Percentiles rank a stretch among this genome's conserved stretches.
These are phyloP conservation scores for Dothistroma pini DNA, from an alignment of 2,329 filamentous ascomycete species.

Conservation along the genomic window DNA sequence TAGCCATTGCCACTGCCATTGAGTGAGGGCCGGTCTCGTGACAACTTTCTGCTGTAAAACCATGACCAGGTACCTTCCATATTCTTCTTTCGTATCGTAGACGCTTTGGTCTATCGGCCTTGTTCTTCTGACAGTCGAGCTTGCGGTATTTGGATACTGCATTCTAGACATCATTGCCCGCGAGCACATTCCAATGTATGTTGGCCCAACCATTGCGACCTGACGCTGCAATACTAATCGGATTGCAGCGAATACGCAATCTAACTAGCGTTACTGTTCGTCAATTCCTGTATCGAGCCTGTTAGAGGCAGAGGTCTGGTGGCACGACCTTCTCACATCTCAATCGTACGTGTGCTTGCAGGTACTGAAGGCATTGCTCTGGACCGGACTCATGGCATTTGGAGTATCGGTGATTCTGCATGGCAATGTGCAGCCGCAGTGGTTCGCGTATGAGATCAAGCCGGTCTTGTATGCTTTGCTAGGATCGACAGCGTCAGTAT, in stretches of 20 bases:
- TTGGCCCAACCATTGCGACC: background rate
- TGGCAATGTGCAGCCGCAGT: conserved; percentile 2
- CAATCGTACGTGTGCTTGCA: conserved; percentile 20
- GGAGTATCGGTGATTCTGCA: conserved; percentile 6
- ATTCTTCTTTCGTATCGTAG: conserved; percentile 8
- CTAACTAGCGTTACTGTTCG: conserved; percentile 8
- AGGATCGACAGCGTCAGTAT: conserved; percentile 9
- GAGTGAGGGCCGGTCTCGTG: no score
- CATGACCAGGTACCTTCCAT: background rate
- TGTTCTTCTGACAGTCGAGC: conserved; percentile 7
- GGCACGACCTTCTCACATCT: conserved; percentile 18
- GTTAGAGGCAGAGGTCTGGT: conserved; percentile 23
- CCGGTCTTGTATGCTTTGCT: conserved; percentile 6
- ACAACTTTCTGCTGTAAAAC: no score
- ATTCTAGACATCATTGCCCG: conserved; percentile 6
- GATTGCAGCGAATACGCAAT: conserved; percentile 5
- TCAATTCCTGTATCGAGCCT: conserved; percentile 14
- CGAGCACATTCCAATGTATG: conserved; percentile 4
- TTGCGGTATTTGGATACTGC: conserved; percentile 4
- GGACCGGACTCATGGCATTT: conserved; percentile 13
- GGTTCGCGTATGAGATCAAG: background rate
- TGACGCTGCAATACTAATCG: conserved; percentile 2
- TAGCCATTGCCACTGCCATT: background rate
- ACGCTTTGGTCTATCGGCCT: conserved; percentile 11
- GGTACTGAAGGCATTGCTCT: conserved; percentile 21